Conservation (phyloP, 352 stramenopile species). For the Thraustochytrium striatum region DNA sequence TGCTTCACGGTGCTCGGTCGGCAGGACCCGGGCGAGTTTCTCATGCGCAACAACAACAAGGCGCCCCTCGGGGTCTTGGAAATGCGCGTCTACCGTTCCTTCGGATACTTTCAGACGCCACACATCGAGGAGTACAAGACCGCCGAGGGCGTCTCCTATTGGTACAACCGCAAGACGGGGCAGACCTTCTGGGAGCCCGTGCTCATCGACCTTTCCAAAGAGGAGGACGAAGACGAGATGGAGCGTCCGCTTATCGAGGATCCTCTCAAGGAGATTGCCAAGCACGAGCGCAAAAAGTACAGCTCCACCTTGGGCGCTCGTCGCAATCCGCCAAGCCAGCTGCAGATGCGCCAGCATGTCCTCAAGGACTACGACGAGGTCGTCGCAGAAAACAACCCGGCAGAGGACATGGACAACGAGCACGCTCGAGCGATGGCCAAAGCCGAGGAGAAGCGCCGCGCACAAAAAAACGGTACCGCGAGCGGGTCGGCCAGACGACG, state of each 20-base stretch:
- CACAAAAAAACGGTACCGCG: conserved; percentile 18
- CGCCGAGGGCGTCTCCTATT: conserved; percentile 82
- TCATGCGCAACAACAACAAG: conserved; percentile 71
- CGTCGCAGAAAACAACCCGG: background rate
- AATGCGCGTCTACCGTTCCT: conserved; percentile 81
- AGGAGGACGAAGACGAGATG: background rate
- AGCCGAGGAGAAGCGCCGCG: conserved; percentile 37
- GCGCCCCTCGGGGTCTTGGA: conserved; percentile 71
- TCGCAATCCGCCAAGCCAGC: conserved; percentile 16
- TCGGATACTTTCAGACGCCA: conserved; percentile 77
- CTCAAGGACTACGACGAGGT: conserved; percentile 28
- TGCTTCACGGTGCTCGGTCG: conserved; percentile 56
- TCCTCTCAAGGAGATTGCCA: background rate
- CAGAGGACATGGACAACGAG: background rate
- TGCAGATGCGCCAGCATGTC: conserved; percentile 20
- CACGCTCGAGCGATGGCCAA: background rate
- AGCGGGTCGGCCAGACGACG: conserved; percentile 29
- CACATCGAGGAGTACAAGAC: conserved; percentile 81
- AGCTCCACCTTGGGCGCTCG: conserved; percentile 6
- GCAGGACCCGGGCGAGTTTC: conserved; percentile 84
- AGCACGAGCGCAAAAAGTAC: conserved; percentile 23
- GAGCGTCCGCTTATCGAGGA: conserved; percentile 32
- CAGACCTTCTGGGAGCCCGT: conserved; percentile 84
- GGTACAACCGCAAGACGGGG: conserved; percentile 67
- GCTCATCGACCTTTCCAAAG: conserved; percentile 59